Conservation (phyloP, 1,139 yeast species). For the Trichomonascaceae sp. region DNA sequence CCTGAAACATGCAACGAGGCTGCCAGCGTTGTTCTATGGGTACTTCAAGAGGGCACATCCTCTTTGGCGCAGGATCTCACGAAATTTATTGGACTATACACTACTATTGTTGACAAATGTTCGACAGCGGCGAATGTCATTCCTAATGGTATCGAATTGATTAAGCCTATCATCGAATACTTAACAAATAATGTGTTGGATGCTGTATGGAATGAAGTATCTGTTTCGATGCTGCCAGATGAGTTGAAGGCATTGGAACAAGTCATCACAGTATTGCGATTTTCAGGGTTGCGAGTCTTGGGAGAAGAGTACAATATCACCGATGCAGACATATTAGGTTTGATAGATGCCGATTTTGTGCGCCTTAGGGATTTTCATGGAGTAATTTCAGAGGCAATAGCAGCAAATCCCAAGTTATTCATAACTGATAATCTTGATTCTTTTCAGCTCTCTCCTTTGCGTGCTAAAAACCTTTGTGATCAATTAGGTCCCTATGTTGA, state of each 20-base stretch:
- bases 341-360: background rate
- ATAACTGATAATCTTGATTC: background rate
- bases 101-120: background rate
- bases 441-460: background rate
- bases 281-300: background rate
- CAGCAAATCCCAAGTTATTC: background rate
- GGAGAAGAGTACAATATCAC: background rate
- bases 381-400: background rate
- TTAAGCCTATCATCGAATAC: background rate
- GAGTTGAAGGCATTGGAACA: background rate
- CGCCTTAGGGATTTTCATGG: background rate
- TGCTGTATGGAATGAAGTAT: background rate
- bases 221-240: background rate
- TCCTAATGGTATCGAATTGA: background rate
- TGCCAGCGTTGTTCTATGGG: background rate
- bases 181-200: background rate
- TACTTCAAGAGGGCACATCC: background rate
- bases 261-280: background rate
- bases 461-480: background rate
- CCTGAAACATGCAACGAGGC: slow-evolving; percentile 1
- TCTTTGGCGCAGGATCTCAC: background rate
- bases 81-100: background rate
- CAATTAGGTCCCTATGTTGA: background rate
- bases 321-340: background rate
- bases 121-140: background rate